Conservation (phyloP, 1,139 yeast species). For the Debaryomyces udenii region DNA sequence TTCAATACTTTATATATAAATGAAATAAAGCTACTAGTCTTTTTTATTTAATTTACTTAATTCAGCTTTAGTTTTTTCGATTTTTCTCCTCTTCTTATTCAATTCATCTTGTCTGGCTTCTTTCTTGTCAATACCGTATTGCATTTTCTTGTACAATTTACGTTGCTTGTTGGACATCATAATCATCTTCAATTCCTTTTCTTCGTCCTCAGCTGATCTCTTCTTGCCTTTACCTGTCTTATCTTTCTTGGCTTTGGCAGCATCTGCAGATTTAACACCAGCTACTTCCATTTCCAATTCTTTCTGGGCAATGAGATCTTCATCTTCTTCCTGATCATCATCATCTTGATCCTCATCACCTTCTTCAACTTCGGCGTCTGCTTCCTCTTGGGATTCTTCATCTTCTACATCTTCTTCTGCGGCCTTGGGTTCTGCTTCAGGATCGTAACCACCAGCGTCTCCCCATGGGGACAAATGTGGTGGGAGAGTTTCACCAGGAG, state of each 20-base stretch:
- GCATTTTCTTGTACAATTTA: constrained; percentile 93
- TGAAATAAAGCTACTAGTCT: constrained; percentile 9
- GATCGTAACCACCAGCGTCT: constrained; percentile 88
- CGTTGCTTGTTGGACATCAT: constrained; percentile 98
- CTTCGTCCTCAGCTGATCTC: constrained; percentile 64
- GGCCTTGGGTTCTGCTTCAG: constrained; percentile 53
- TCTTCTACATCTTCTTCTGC: constrained; percentile 49
- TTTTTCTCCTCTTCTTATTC: constrained; percentile 75
- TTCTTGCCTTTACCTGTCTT: constrained; percentile 36
- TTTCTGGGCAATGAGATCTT: constrained; percentile 68
- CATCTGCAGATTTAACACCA: constrained; percentile 75
- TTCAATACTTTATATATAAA: constrained; percentile 6
- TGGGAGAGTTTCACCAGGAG: constrained; percentile 94
- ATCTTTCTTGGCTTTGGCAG: constrained; percentile 30
- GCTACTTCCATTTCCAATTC: constrained; percentile 91
- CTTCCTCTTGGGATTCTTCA: constrained; percentile 46
- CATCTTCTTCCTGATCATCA: constrained; percentile 56
- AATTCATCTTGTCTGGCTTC: constrained; percentile 76
- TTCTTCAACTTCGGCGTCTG: constrained; percentile 50
- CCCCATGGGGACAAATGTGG: constrained; percentile 99
- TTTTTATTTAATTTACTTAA: constrained; percentile 41
- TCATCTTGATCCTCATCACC: constrained; percentile 51
- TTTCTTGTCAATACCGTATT: constrained; percentile 85
- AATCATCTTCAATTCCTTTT: constrained; percentile 84
- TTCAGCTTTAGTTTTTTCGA: constrained; percentile 68